Evolutionary conservation across 805 yeast species (phyloP).

Genomic region (Aciculoconidium aculeatum): DNA sequence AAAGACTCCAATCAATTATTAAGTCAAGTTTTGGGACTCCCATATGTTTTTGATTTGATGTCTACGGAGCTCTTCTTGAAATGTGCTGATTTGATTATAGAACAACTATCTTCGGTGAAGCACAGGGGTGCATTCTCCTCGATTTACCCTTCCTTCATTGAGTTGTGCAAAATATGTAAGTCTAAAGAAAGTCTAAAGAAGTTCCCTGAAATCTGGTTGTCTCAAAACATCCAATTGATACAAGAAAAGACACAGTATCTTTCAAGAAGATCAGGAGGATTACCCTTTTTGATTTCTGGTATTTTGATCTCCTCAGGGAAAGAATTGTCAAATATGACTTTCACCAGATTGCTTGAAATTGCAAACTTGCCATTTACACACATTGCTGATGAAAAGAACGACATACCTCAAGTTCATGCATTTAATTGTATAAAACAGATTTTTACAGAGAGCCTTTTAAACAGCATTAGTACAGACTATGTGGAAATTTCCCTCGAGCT

Average conservation of each 20-base stretch:
- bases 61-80: constrained; percentile 19
- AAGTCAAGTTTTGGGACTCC: constrained; percentile 33
- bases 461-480: constrained; percentile 44
- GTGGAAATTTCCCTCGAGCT: constrained; percentile 55
- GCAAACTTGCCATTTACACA: constrained; percentile 46
- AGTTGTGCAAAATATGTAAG: constrained; percentile 56
- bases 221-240: constrained; percentile 46
- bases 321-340: constrained; percentile 41
- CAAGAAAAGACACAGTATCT: constrained; percentile 59
- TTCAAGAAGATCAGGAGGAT: constrained; percentile 88
- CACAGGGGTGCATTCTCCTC: constrained; percentile 93
- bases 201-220: constrained; percentile 54
- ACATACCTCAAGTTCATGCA: constrained; percentile 91
- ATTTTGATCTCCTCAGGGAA: constrained; percentile 49
- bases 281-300: constrained; percentile 76
- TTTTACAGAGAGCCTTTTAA: constrained; percentile 64
- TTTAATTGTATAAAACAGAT: constrained; percentile 76
- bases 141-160: constrained; percentile 72
- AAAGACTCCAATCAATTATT: constrained; percentile 66
- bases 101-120: constrained; percentile 65
- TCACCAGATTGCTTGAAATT: constrained; percentile 46
- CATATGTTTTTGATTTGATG: constrained; percentile 11
- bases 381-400: constrained; percentile 50
- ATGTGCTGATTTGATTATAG: constrained; percentile 52
- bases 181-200: constrained; percentile 20